Base-by-base conservation (phyloP, 2,329 filamentous ascomycete species). In the Fusarium lyarnte region DNA sequence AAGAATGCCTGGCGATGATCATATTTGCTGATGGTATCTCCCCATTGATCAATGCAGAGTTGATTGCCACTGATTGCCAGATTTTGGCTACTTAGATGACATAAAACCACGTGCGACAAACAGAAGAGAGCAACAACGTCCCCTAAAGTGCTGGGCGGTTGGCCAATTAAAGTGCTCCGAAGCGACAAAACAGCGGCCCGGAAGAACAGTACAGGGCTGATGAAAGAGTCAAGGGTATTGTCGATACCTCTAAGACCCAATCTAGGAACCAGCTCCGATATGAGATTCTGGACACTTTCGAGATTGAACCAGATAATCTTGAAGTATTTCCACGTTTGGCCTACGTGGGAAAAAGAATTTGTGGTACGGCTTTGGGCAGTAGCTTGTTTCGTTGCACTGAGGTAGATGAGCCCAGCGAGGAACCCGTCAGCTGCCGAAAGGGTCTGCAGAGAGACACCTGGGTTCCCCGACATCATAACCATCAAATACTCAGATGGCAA, bases 251-350 rank as follows among this genome's bases (percentile, higher is more conserved):
- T 0, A 0, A 53, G 12, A 5, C 3, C 11, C 2, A 43, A n/a
- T 1, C 3, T 9, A 1, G 7, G 17, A 6, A 3, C 14, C 12
- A 47, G 4, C 23, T n/a, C 12, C 3, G 2, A 19, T 0, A 53
- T 21, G 3, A 5, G 9, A 1, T 8, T 3, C 3, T 19, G 27
- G 6, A 3, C 8, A 8, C 4, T 27, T 5, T 63, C 16, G 1
- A 63, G 12, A 11, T 25, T 19, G 2, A 1, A 0, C 5, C 12
- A 16, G 9, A 57, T 9, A 0, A 3, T 1, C 0, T 25, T 12
- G 1, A 69, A 21, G 1, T 2, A 3, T 21, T 2, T 17, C 63
- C 59, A 67, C 8, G n/a, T 17, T 10, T 13, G 33, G 9, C 1
- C 3, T 23, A 3, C 19, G 42, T 8, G 16, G 7, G 29, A 5